Evolutionary conservation across 768 basidiomycete species (phyloP), one percentile per base, ranked within the genome.

Genomic region (Mycena filopes): DNA sequence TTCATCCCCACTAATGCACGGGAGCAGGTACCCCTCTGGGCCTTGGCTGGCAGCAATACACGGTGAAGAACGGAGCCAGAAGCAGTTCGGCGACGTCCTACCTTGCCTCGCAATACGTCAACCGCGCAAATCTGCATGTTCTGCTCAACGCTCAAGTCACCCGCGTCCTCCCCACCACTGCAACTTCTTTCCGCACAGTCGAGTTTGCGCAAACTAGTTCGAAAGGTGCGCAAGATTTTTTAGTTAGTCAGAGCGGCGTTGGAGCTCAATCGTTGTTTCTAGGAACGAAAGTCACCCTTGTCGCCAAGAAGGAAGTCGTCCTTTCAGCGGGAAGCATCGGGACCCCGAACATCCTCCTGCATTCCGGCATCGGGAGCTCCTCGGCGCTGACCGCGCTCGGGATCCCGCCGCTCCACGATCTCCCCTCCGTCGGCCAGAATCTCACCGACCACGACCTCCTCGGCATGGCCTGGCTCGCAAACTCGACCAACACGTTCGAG

Each of bases 371-470:
- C 18, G 62, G 62, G 4, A 97, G 65, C 51, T 87, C 81, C 3
- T 88, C 88, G 26, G 96, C 85, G 0, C 87, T 86, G 15, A 91
- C 72, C 3, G 91, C 89, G 92, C 96, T 95, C 7, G 55, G 62
- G 18, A 64, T 64, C n/a, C n/a, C 4, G 3, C 62, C 55, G 18
- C 41, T 42, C 15, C 28, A 45, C 29, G 45, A 73, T 57, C 70
- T 73, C 28, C 75, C 74, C 11, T 50, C 54, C 41, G 72, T 72
- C 15, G 73, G 74, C 2, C 31, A 59, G 38, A 75, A 76, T 43
- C 55, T 75, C 12, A 43, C 42, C 13, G 74, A 76, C 45, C 73
- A 76, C 33, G 18, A 63, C 5, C 54, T 66, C 41, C 42, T 74
- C n/a, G 41, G 58, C 15, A 55, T 58, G 33, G 54, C 57, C 2